Conservation (phyloP, 2,329 filamentous ascomycete species). For the Metarhizium robertsii region DNA sequence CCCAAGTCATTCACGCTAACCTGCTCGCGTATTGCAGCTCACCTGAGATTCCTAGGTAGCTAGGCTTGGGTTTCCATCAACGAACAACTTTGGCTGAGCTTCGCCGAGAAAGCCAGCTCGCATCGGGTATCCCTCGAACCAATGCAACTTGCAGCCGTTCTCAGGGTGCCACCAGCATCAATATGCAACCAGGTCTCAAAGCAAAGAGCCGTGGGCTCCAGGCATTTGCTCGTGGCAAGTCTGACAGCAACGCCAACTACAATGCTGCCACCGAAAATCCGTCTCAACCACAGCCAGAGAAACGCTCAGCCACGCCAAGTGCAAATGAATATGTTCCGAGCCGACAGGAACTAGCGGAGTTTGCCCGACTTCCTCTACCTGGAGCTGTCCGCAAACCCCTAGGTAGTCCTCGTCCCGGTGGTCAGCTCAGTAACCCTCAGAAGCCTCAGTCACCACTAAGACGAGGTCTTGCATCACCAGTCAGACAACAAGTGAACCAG, state of each 20-base stretch:
- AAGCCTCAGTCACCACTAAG: conserved; percentile 13
- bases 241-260: conserved; percentile 13
- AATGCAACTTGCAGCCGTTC: background rate
- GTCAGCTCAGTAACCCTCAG: conserved; percentile 10
- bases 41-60: background rate
- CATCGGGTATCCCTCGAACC: background rate
- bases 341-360: conserved; percentile 21
- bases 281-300: conserved; percentile 9
- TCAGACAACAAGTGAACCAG: conserved; percentile 6
- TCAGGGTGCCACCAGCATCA: conserved; percentile 11
- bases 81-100: too few species aligned
- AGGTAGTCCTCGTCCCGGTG: conserved; percentile 2
- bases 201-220: conserved; percentile 21
- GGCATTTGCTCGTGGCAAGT: conserved; percentile 20
- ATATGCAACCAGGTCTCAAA: conserved; percentile 22
- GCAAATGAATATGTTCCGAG: conserved; percentile 9
- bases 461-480: conserved; percentile 8
- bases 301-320: conserved; percentile 12
- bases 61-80: too few species aligned
- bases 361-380: conserved; percentile 27
- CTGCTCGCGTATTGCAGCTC: background rate
- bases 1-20: background rate
- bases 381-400: conserved; percentile 12
- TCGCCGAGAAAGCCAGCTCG: background rate
- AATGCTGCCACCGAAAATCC: conserved; percentile 11